Evolutionary conservation across 1,139 yeast genomes (phyloP).

Genomic region (Citeromyces hawaiiensis): DNA sequence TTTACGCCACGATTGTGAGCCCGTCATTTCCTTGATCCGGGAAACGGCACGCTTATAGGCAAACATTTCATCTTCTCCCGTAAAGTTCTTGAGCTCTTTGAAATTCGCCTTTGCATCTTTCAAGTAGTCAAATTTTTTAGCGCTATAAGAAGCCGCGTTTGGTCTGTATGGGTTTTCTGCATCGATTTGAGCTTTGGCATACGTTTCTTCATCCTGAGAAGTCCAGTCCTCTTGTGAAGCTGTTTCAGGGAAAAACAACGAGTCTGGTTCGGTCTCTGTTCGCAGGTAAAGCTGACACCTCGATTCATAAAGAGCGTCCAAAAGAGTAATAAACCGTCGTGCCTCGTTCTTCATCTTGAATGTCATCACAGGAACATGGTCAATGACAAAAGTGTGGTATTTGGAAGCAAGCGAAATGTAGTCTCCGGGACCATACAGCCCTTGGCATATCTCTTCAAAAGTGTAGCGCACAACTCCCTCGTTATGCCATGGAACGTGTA

Average conservation of each 20-base stretch:
- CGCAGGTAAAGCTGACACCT: constrained; percentile 44
- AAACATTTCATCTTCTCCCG: constrained; percentile 70
- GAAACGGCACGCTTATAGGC: constrained; percentile 65
- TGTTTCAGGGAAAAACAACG: constrained; percentile 41
- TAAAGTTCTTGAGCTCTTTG: constrained; percentile 40
- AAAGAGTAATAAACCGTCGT: constrained; percentile 46
- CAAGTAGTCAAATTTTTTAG: constrained; percentile 11
- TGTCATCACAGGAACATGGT: constrained; percentile 48
- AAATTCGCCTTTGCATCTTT: constrained; percentile 19
- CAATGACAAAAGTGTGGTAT: constrained; percentile 42
- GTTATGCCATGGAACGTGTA: constrained; percentile 30
- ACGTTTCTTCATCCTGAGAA: constrained; percentile 60
- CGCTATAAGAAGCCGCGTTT: constrained; percentile 47
- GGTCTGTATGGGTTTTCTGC: constrained; percentile 57
- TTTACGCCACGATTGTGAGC: constrained; percentile 37
- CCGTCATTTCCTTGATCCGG: constrained; percentile 55
- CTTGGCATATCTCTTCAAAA: constrained; percentile 43
- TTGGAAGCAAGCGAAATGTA: constrained; percentile 54
- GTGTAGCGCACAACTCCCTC: constrained; percentile 34
- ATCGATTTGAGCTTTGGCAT: constrained; percentile 48
- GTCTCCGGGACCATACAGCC: constrained; percentile 52
- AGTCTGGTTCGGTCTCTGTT: constrained; percentile 33
- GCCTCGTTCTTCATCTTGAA: constrained; percentile 55
- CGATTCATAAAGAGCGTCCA: constrained; percentile 61
- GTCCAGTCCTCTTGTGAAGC: constrained; percentile 13